A percentile compares a stretch with the other conserved stretches of the same genome.
Evolutionary conservation across 169 alveolate genomes (phyloP).

Genomic region (Plasmodium blacklocki): DNA sequence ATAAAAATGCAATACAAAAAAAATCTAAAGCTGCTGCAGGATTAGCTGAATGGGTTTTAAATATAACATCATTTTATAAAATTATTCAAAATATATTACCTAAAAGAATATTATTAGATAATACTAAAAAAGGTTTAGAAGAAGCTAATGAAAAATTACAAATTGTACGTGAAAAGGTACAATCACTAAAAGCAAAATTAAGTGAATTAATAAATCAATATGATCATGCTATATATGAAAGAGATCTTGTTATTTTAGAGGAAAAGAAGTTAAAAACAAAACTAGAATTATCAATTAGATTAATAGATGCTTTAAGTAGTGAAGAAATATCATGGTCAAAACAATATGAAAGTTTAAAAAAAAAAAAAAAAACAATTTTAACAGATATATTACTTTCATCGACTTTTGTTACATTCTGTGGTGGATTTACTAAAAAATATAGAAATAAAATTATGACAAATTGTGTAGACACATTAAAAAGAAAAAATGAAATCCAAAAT

Average conservation of each 20-base stretch:
- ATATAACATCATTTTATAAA: constrained; percentile 93
- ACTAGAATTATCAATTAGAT: constrained; percentile 94
- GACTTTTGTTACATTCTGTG: constrained; percentile 96
- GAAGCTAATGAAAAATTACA: constrained; percentile 94
- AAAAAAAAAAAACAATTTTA: constrained; percentile 89
- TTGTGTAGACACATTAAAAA: constrained; percentile 54
- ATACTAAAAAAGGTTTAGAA: constrained; percentile 90
- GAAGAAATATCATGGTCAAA: constrained; percentile 95
- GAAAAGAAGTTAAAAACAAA: constrained; percentile 94
- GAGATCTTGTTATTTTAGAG: constrained; percentile 93
- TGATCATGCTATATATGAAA: constrained; percentile 94
- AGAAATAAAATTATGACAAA: constrained; percentile 90
- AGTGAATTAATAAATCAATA: constrained; percentile 87
- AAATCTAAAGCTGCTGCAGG: constrained; percentile 96
- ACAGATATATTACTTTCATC: constrained; percentile 95
- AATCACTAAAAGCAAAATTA: constrained; percentile 87
- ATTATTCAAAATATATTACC: constrained; percentile 96
- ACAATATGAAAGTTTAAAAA: constrained; percentile 90
- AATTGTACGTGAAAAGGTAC: constrained; percentile 91
- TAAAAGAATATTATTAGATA: constrained; percentile 92
- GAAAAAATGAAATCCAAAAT: constrained; percentile 63
- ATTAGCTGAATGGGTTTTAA: constrained; percentile 87
- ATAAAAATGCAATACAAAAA: constrained; percentile 91
- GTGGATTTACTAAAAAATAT: constrained; percentile 95
- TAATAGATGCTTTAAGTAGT: constrained; percentile 93